Evolutionary conservation across 108 stramenopile genomes (phyloP).

Genomic region (Chaetoceros muelleri): DNA sequence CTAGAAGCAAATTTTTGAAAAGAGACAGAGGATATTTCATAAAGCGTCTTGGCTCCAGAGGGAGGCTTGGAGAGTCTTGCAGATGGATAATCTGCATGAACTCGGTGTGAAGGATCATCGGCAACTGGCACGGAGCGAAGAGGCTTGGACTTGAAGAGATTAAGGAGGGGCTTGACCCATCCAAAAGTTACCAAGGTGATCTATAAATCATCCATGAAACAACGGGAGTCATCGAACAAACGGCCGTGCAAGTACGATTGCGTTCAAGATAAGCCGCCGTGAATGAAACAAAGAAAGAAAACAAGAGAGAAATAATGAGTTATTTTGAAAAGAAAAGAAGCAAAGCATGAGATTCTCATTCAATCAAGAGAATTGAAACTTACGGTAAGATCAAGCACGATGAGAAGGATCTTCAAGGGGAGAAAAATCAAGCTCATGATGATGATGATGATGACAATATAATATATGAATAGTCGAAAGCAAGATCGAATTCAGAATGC

Average conservation of each 20-base stretch:
- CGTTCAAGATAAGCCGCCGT: not conserved
- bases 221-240: not conserved
- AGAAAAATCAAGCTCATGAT: constrained; percentile 45
- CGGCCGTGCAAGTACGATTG: not conserved
- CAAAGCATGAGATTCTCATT: not conserved
- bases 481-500: too few species aligned
- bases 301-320: not conserved
- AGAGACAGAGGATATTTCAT: constrained; percentile 41
- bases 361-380: constrained; percentile 13
- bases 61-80: constrained; percentile 30
- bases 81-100: constrained; percentile 36
- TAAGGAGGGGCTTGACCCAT: constrained; percentile 63
- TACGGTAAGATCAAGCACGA: constrained; percentile 65
- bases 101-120: constrained; percentile 58
- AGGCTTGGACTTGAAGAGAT: constrained; percentile 29
- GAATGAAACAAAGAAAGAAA: not conserved
- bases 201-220: constrained; percentile 18
- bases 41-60: constrained; percentile 54
- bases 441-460: too few species aligned
- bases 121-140: constrained; percentile 58
- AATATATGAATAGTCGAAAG: too few species aligned
- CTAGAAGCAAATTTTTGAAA: constrained; percentile 30
- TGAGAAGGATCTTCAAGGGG: constrained; percentile 67
- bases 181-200: constrained; percentile 66
- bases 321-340: not conserved